Conservation (phyloP, 176 grass and related monocot species). For the Poa pratensis region DNA sequence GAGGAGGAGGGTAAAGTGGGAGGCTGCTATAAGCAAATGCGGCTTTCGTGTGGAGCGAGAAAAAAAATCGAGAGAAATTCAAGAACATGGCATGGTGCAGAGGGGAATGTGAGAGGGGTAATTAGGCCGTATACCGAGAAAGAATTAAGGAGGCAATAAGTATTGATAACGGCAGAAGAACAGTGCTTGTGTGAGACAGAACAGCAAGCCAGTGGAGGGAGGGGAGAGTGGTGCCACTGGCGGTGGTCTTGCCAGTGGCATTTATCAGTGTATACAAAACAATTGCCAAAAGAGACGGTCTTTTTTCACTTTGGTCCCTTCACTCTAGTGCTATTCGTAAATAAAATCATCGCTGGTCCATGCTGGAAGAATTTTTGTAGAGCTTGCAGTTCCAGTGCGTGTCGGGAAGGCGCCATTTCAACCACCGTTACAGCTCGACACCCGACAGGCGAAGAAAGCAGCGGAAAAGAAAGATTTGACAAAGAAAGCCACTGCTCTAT, state of each 20-base stretch:
- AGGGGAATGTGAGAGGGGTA: constrained; percentile 41
- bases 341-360: not conserved
- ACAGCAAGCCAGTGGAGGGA: not conserved
- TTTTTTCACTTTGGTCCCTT: constrained; percentile 17
- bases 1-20: constrained; percentile 13
- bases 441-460: constrained; percentile 16
- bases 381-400: not conserved
- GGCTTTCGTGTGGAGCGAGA: not conserved
- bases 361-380: not conserved
- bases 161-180: constrained; percentile 27
- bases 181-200: not conserved
- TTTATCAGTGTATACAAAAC: constrained; percentile 25
- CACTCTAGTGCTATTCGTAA: constrained; percentile 11
- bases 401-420: constrained; percentile 41
- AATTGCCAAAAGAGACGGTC: not conserved
- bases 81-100: constrained; percentile 40
- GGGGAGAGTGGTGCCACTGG: not conserved
- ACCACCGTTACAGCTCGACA: constrained; percentile 34
- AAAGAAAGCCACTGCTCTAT: too few species aligned
- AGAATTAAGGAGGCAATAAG: constrained; percentile 44
- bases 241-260: not conserved
- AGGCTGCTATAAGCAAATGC: constrained; percentile 48
- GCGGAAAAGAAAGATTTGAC: constrained; percentile 14
- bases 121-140: constrained; percentile 28
- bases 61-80: constrained; percentile 41